A percentile compares a stretch with the other conserved stretches of the same genome.
phyloP scores from a whole-genome alignment of 352 stramenopile genomes.

The Phytophthora cryptogea region DNA sequence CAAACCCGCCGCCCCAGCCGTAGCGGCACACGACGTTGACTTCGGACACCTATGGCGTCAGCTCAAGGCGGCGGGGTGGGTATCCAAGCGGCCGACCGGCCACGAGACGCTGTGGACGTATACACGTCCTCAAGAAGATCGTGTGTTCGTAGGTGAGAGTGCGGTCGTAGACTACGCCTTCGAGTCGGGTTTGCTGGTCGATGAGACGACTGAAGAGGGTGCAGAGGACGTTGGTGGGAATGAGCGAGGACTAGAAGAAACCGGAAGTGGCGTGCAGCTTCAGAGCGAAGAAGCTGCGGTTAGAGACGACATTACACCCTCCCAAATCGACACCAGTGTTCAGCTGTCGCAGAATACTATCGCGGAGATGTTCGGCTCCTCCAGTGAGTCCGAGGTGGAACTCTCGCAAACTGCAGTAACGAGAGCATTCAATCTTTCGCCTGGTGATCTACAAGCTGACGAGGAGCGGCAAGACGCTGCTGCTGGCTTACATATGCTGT shows the following conservation, averaged over 20 bases:
- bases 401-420: constrained; percentile 17
- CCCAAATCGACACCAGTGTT: constrained; percentile 18
- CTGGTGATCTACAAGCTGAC: constrained; percentile 10
- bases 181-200: constrained; percentile 6
- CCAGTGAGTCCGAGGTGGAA: constrained; percentile 11
- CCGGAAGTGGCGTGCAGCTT: background rate
- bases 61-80: constrained; percentile 14
- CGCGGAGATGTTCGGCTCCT: constrained; percentile 7
- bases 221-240: background rate
- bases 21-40: constrained; percentile 13
- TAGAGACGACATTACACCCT: background rate
- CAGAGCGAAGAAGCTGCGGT: background rate
- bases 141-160: constrained; percentile 6
- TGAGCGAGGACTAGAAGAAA: background rate
- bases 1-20: constrained; percentile 5
- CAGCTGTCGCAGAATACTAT: constrained; percentile 13
- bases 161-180: constrained; percentile 10
- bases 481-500: constrained; percentile 14
- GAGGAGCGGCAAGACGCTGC: constrained; percentile 12
- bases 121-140: background rate
- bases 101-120: constrained; percentile 7
- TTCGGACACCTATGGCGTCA: constrained; percentile 20
- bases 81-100: constrained; percentile 5
- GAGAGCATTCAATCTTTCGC: constrained; percentile 10
- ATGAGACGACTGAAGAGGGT: background rate